A percentile compares a stretch with the other conserved stretches of the same genome.
Conservation (phyloP, 257 asterid species). For the Linaria vulgaris region DNA sequence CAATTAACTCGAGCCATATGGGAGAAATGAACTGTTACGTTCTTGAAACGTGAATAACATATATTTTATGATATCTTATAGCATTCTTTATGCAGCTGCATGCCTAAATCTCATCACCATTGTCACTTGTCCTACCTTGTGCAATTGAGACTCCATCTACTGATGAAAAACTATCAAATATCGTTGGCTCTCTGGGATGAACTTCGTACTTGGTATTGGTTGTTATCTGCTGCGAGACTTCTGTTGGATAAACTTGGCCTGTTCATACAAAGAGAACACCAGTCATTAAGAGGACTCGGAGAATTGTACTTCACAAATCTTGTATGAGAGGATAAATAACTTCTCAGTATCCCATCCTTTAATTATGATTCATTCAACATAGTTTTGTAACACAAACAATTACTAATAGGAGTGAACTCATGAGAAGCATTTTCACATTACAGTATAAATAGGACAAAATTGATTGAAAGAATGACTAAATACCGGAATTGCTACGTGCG, state of each 20-base stretch:
- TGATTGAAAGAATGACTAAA: not conserved
- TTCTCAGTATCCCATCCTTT: no score
- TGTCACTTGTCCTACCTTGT: constrained; percentile 34
- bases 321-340: no score
- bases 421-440: not conserved
- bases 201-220: constrained; percentile 34
- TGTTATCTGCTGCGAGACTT: constrained; percentile 41
- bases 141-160: constrained; percentile 28
- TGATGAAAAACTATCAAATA: constrained; percentile 28
- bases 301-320: no score
- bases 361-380: no score
- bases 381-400: no score
- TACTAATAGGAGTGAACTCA: not conserved
- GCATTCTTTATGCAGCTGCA: constrained; percentile 15
- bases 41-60: not conserved
- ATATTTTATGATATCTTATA: constrained; percentile 7
- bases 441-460: not conserved
- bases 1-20: constrained; percentile 6
- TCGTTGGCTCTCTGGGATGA: constrained; percentile 40
- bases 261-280: constrained; percentile 24
- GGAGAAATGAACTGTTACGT: not conserved
- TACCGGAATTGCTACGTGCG: constrained; percentile 34
- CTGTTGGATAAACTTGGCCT: constrained; percentile 37
- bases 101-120: constrained; percentile 18
- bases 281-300: no score